Evolutionary conservation across 2,329 filamentous ascomycete genomes (phyloP), one percentile per base, ranked within the genome.

Genomic region (Byssochlamys sp.): DNA sequence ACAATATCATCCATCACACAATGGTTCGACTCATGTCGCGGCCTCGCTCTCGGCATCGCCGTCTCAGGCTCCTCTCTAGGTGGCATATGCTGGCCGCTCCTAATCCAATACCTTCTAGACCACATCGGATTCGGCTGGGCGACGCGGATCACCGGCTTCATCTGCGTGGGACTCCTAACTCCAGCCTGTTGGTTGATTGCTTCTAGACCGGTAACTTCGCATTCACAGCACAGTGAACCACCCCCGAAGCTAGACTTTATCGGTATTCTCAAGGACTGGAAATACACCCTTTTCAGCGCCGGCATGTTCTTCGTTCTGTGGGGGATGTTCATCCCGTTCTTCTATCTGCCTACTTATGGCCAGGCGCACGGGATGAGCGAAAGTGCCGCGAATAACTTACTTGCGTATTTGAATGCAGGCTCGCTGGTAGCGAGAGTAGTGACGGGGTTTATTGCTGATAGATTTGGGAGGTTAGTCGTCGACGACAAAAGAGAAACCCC

Each of bases 271-370:
- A 51, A 51, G 49, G 49, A 51, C 49, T 28, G 49, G 49, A 51
- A 51, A 51, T 51, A 51, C 24, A 51, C 27, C 25, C 24, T 51
- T 3, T 51, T 51, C 5, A 26, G 25, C 27, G 49, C 49, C 9
- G 49, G 49, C 6, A 51, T 51, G 49, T 51, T 51, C 49, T 28
- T 51, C 24, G 49, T 51, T 24, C 49, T 51, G 4, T 51, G 49
- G 49, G 49, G 49, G n/a, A 51, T 51, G 49, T 51, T 51, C 25
- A 51, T 51, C 49, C 49, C 49, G 25, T 51, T 51, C 49, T 51
- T 51, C 11, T 51, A 51, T 14, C 14, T 51, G 49, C 49, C 49
- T 12, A 51, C 27, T 27, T 51, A 51, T 28, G 49, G 49, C 5
- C 49, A 51, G 27, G 24, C 5, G 10, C 27, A 51, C 24, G 49